Percentiles rank a stretch among this genome's conserved stretches.
phyloP scores from a whole-genome alignment of 805 yeast species.

The Yamadazyma scolyti region DNA sequence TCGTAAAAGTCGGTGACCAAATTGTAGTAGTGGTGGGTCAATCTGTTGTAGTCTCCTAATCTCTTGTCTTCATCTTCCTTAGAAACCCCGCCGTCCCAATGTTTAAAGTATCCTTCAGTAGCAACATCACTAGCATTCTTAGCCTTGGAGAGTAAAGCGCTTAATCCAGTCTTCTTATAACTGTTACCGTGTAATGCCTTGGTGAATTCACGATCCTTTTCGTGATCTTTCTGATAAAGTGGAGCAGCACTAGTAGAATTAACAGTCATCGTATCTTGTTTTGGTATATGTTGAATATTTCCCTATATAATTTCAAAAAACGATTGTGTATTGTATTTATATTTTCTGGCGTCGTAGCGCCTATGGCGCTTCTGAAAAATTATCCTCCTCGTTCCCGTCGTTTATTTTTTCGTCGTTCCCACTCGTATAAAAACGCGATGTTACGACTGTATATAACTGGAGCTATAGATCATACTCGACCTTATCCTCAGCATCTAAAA shows the following conservation, averaged over 20 bases:
- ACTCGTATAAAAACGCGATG: constrained; percentile 1
- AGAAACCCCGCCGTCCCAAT: constrained; percentile 92
- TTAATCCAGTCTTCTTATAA: constrained; percentile 63
- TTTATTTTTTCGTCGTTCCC: constrained; percentile 1
- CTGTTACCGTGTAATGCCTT: constrained; percentile 82
- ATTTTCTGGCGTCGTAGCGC: too few relatives aligned
- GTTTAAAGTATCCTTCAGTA: constrained; percentile 85
- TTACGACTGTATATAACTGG: not conserved
- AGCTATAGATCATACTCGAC: constrained; percentile 38
- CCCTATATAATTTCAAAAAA: not conserved
- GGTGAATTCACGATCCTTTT: constrained; percentile 69
- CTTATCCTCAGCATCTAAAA: constrained; percentile 35
- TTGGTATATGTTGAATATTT: too few relatives aligned
- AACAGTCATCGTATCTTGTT: not conserved
- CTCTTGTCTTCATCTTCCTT: constrained; percentile 68
- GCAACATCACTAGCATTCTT: constrained; percentile 76
- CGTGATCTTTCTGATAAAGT: constrained; percentile 49
- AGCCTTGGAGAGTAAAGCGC: constrained; percentile 76
- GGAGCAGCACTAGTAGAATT: too few relatives aligned
- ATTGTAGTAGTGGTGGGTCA: constrained; percentile 94
- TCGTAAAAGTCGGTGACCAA: constrained; percentile 97
- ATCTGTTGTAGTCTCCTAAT: constrained; percentile 79
- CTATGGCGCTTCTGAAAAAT: too few relatives aligned
- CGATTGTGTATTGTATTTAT: not conserved
- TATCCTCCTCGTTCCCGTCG: constrained; percentile 8